phyloP scores from a whole-genome alignment of 179 eudicot species.

The Kewa caespitosa region DNA sequence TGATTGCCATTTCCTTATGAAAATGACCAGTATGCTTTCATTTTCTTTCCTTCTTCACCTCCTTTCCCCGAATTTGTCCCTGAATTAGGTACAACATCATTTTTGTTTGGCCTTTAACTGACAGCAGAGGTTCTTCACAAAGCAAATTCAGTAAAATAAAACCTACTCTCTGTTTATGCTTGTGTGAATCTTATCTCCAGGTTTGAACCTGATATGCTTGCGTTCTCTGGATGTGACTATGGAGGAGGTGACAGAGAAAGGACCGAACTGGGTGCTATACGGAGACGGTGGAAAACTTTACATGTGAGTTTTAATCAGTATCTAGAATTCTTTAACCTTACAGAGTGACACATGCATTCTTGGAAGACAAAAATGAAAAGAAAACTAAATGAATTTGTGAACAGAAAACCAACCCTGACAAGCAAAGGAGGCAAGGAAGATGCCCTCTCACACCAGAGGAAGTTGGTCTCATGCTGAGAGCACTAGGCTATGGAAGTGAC shows the following conservation, averaged over 20 bases:
- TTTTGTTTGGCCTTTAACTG: constrained; percentile 1
- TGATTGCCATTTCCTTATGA: constrained; percentile 6
- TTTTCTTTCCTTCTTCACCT: not conserved
- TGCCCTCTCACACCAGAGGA: constrained; percentile 89
- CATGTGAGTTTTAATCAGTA: constrained; percentile 51
- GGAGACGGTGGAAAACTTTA: constrained; percentile 79
- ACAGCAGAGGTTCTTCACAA: constrained; percentile 11
- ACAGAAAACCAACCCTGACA: constrained; percentile 73
- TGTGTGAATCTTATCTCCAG: constrained; percentile 31
- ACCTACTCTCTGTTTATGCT: not conserved
- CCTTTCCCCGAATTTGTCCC: not conserved
- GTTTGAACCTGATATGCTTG: constrained; percentile 95
- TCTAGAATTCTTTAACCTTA: not conserved
- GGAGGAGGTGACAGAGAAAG: constrained; percentile 87
- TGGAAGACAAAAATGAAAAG: not conserved
- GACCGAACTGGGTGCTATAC: constrained; percentile 54
- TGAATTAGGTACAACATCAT: not conserved
- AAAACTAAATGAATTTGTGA: constrained; percentile 11
- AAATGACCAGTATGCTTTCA: constrained; percentile 5
- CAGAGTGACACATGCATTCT: not conserved
- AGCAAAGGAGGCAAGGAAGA: constrained; percentile 81
- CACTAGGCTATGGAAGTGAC: constrained; percentile 62
- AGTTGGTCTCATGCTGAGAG: constrained; percentile 86
- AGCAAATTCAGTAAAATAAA: not conserved
- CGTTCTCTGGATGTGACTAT: constrained; percentile 88